Evolutionary conservation across 805 yeast genomes (phyloP).

Genomic region (Teunomyces barrocoloradensis): DNA sequence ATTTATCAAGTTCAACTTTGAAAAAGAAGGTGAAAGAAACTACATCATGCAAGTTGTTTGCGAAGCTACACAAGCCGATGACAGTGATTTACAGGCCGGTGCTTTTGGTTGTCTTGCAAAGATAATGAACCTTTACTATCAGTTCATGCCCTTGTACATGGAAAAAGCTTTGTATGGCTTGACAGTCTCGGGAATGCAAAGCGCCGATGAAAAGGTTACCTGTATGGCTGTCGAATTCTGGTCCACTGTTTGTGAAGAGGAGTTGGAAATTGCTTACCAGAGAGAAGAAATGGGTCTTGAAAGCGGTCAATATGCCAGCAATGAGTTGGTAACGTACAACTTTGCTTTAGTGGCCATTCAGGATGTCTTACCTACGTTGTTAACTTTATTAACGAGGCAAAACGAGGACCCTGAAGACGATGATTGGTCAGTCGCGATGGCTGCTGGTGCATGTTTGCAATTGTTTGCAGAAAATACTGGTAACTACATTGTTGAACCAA

Average conservation of each 20-base stretch:
- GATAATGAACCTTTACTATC: constrained; percentile 86
- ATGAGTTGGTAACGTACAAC: constrained; percentile 55
- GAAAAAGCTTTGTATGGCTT: constrained; percentile 91
- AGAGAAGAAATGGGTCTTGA: constrained; percentile 59
- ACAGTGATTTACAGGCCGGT: constrained; percentile 80
- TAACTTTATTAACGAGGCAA: constrained; percentile 77
- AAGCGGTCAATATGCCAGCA: constrained; percentile 23
- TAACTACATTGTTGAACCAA: constrained; percentile 79
- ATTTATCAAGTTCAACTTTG: constrained; percentile 85
- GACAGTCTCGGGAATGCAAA: constrained; percentile 89
- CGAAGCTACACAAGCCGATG: constrained; percentile 93
- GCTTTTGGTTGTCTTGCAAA: constrained; percentile 95
- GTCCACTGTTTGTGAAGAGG: constrained; percentile 99
- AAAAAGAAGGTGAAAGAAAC: constrained; percentile 91
- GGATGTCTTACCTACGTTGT: constrained; percentile 84
- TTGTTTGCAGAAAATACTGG: constrained; percentile 90
- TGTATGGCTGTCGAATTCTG: constrained; percentile 99
- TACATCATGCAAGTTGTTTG: constrained; percentile 98
- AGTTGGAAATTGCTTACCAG: constrained; percentile 73
- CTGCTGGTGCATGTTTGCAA: constrained; percentile 96
- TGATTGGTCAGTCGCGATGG: constrained; percentile 98
- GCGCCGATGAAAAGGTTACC: constrained; percentile 78
- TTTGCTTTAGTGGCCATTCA: constrained; percentile 83
- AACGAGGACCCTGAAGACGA: constrained; percentile 94
- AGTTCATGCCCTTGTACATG: constrained; percentile 92